phyloP scores from a whole-genome alignment of 305 asterid genomes.

The Fraxinus paxiana region DNA sequence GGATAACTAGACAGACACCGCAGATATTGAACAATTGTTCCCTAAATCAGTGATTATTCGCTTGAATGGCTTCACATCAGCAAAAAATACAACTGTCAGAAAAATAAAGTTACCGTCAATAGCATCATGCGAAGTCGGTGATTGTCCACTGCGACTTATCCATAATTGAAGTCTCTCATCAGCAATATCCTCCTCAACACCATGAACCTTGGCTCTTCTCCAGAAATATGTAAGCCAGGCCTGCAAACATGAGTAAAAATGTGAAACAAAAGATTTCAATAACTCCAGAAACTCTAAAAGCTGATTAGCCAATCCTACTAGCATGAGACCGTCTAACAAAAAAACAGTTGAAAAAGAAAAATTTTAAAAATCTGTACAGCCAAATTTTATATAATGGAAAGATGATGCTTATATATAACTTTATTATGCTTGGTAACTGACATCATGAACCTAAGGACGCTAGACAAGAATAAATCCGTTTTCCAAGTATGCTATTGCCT shows the following conservation, averaged over 20 bases:
- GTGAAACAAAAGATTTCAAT: not conserved
- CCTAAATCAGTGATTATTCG: not conserved
- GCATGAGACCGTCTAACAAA: not conserved
- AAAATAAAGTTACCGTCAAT: slow-evolving; percentile 64
- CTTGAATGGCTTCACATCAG: not conserved
- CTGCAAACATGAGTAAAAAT: slow-evolving; percentile 34
- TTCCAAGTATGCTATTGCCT: not conserved
- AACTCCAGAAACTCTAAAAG: not conserved
- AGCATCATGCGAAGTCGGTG: slow-evolving; percentile 89
- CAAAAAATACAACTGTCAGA: not conserved
- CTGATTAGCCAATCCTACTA: not conserved
- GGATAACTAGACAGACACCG: slow-evolving; percentile 13
- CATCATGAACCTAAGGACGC: not conserved
- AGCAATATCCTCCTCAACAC: slow-evolving; percentile 93
- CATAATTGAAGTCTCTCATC: slow-evolving; percentile 84
- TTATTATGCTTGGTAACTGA: slow-evolving; percentile 1
- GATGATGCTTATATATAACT: not conserved
- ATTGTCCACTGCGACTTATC: slow-evolving; percentile 77
- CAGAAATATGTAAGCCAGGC: slow-evolving; percentile 99
- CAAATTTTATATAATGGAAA: slow-evolving; percentile 4
- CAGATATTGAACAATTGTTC: slow-evolving; percentile 5
- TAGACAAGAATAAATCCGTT: slow-evolving; percentile 6
- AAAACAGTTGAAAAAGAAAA: not conserved
- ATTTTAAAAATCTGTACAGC: not conserved
- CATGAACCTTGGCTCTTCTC: slow-evolving; percentile 92